These are phyloP conservation scores for Dothistroma pini DNA, from an alignment of 2,329 filamentous ascomycete genomes.

Conservation along the genomic window DNA sequence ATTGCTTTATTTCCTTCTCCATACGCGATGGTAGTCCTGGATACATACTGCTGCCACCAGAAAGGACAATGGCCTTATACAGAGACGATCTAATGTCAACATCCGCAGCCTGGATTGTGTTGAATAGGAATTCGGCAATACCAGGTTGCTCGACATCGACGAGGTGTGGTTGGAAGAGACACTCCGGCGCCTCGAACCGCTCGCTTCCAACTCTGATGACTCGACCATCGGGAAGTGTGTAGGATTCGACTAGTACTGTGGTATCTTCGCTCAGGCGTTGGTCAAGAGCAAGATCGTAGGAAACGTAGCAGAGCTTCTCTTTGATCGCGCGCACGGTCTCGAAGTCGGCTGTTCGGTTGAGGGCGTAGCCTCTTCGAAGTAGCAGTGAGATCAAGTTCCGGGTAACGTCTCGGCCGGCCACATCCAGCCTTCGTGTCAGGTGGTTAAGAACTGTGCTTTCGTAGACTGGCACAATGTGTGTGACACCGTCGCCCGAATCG, in stretches of 20 bases:
- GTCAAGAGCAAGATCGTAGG: constrained; percentile 94
- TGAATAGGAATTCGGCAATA: constrained; percentile 96
- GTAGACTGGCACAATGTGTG: constrained; percentile 97
- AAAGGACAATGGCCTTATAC: constrained; percentile 96
- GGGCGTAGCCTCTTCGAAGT: constrained; percentile 86
- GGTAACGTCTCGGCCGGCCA: constrained; percentile 96
- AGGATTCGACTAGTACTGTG: constrained; percentile 93
- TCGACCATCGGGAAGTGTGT: constrained; percentile 92
- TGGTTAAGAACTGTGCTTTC: constrained; percentile 98
- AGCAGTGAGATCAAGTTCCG: constrained; percentile 95
- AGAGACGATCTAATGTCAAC: constrained; percentile 91
- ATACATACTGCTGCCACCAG: constrained; percentile 98
- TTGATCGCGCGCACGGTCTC: constrained; percentile 99
- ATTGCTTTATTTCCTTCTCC: constrained; percentile 98
- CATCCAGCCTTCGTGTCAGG: constrained; percentile 87
- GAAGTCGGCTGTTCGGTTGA: constrained; percentile 98
- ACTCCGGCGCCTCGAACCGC: constrained; percentile 96
- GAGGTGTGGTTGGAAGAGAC: constrained; percentile 95
- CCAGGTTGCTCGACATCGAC: constrained; percentile 97
- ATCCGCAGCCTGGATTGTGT: constrained; percentile 94
- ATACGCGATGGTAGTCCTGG: constrained; percentile 88
- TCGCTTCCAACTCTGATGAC: constrained; percentile 96
- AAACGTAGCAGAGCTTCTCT: constrained; percentile 99
- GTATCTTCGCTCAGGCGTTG: constrained; percentile 96
- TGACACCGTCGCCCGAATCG: constrained; percentile 96